A percentile compares a stretch with the other conserved stretches of the same genome.
Evolutionary conservation across 345 rosid species (phyloP).

Genomic region (Aquilaria malaccensis): DNA sequence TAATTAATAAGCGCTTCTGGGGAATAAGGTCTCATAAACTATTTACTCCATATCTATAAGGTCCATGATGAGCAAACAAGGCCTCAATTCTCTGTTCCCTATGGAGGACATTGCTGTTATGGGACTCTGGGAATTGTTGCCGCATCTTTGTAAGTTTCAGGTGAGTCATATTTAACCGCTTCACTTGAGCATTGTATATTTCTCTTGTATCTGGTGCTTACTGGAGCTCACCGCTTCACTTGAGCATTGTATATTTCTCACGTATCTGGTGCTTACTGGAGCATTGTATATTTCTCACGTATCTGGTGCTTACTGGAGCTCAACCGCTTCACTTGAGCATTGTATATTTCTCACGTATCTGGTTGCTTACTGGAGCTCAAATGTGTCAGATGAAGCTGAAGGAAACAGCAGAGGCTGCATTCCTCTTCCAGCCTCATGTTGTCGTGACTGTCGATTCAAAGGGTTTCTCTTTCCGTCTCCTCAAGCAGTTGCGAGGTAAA

Average conservation of each 20-base stretch:
- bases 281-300: not conserved
- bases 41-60: constrained; percentile 22
- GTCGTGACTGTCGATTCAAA: constrained; percentile 90
- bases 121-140: constrained; percentile 89
- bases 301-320: not conserved
- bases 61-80: constrained; percentile 71
- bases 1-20: too few relatives aligned
- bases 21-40: not conserved
- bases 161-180: constrained; percentile 36
- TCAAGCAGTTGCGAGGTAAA: constrained; percentile 70
- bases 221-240: too few relatives aligned
- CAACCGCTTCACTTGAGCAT: too few relatives aligned
- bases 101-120: constrained; percentile 91
- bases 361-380: constrained; percentile 6
- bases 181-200: not conserved
- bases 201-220: not conserved
- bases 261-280: not conserved
- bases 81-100: constrained; percentile 61
- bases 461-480: constrained; percentile 85
- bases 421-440: constrained; percentile 67
- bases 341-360: not conserved
- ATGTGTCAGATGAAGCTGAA: constrained; percentile 51
- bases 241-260: too few relatives aligned
- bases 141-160: constrained; percentile 66
- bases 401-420: constrained; percentile 65